Percentiles rank a stretch among this genome's conserved stretches.
These are phyloP conservation scores for Colletotrichum lentis DNA, from an alignment of 2,329 filamentous ascomycete genomes.

Conservation along the genomic window DNA sequence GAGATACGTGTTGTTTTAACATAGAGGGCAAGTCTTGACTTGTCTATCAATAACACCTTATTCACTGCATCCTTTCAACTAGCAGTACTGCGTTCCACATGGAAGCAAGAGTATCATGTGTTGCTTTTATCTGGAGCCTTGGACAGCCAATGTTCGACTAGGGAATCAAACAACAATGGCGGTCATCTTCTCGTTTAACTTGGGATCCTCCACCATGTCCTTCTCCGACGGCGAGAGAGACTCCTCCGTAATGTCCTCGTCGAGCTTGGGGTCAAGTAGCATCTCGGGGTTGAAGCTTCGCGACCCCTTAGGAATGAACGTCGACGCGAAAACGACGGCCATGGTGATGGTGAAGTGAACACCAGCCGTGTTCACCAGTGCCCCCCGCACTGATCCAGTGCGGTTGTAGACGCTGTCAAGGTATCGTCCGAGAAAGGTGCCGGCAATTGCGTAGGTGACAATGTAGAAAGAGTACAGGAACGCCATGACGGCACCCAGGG, in stretches of 20 bases:
- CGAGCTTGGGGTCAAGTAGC: constrained; percentile 50
- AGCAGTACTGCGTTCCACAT: too few species aligned
- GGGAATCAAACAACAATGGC: neutral
- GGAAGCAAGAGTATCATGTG: too few species aligned
- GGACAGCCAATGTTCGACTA: too few species aligned
- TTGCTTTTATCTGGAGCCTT: too few species aligned
- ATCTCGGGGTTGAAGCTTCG: constrained; percentile 55
- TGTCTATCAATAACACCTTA: neutral
- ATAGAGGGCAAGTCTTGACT: too few species aligned
- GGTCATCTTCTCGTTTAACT: neutral
- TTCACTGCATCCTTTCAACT: too few species aligned
- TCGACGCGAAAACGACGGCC: constrained; percentile 52
- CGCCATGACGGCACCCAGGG: constrained; percentile 60
- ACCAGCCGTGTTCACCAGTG: constrained; percentile 55
- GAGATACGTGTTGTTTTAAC: too few species aligned
- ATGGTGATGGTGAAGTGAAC: constrained; percentile 58
- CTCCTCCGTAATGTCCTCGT: constrained; percentile 35
- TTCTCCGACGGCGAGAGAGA: neutral
- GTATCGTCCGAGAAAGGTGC: constrained; percentile 55
- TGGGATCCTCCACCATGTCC: neutral
- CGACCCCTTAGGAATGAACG: constrained; percentile 56
- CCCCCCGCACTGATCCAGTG: constrained; percentile 46
- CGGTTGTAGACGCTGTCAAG: constrained; percentile 52
- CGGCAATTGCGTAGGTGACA: constrained; percentile 55
- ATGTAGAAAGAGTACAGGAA: constrained; percentile 61